Evolutionary conservation across 2,329 filamentous ascomycete species (phyloP).

Genomic region (Fusarium graminum): DNA sequence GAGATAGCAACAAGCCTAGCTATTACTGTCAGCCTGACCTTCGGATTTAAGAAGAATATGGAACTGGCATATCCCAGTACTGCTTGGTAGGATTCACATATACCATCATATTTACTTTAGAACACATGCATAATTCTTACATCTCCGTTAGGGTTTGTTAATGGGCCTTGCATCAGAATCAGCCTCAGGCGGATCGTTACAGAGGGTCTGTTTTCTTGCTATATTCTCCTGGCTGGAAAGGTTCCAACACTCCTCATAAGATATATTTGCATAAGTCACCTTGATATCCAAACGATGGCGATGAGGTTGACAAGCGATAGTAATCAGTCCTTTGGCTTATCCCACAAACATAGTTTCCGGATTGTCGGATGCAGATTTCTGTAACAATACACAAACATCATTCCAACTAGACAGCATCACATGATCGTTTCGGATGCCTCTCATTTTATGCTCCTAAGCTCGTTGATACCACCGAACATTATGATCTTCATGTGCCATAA

Average conservation of each 20-base stretch:
- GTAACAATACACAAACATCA: background rate
- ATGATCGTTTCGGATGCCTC: background rate
- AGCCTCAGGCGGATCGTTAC: background rate
- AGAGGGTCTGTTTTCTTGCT: background rate
- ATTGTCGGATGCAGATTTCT: background rate
- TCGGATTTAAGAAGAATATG: background rate
- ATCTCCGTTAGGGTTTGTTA: background rate
- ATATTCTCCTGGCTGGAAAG: background rate
- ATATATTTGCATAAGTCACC: slow-evolving; percentile 11
- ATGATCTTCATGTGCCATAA: background rate
- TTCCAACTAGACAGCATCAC: background rate
- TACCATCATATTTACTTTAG: background rate
- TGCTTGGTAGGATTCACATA: background rate
- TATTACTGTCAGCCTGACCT: background rate
- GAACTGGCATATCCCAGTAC: background rate
- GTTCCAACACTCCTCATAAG: slow-evolving; percentile 3
- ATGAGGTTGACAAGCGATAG: background rate
- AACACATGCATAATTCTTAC: background rate
- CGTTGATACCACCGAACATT: background rate
- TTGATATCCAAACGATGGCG: background rate
- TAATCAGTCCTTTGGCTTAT: background rate
- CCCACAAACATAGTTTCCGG: background rate
- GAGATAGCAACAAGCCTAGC: background rate
- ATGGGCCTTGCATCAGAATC: background rate
- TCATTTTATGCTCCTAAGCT: background rate